Percentiles rank a stretch among this genome's conserved stretches.
Evolutionary conservation across 495 filamentous ascomycete genomes (phyloP).

Genomic region (Xylaria cubensis): DNA sequence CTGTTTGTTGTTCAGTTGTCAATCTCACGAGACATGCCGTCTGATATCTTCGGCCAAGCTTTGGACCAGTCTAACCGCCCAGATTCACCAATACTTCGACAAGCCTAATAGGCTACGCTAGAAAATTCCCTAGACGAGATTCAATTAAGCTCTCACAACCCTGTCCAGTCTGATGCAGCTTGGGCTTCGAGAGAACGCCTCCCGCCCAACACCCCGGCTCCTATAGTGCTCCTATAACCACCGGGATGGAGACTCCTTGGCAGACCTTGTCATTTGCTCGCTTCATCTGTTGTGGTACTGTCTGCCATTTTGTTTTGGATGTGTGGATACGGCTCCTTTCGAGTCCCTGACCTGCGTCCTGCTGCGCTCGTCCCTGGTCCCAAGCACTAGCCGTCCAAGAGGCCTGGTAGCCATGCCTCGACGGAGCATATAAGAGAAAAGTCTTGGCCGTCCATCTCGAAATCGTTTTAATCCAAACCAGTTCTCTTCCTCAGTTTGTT

Average conservation of each 20-base stretch:
- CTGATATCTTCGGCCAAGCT: slow-evolving; percentile 7
- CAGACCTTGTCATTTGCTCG: slow-evolving; percentile 44
- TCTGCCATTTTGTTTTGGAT: slow-evolving; percentile 53
- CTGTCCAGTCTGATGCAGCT: slow-evolving; percentile 28
- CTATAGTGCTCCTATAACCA: slow-evolving; percentile 21
- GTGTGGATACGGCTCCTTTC: slow-evolving; percentile 52
- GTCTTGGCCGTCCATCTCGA: slow-evolving; percentile 45
- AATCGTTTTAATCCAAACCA: slow-evolving; percentile 28
- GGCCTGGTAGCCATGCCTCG: slow-evolving; percentile 39
- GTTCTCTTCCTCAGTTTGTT: slow-evolving; percentile 36
- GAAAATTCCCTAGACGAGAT: slow-evolving; percentile 2
- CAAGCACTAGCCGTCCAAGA: slow-evolving; percentile 39
- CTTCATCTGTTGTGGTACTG: slow-evolving; percentile 28
- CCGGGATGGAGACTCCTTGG: slow-evolving; percentile 24
- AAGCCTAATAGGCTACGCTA: not conserved
- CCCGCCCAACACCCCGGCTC: slow-evolving; percentile 33
- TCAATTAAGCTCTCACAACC: slow-evolving; percentile 20
- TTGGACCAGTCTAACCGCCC: slow-evolving; percentile 4
- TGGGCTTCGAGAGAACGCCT: slow-evolving; percentile 29
- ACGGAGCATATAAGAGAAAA: slow-evolving; percentile 49
- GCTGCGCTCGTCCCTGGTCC: slow-evolving; percentile 36
- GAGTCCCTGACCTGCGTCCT: slow-evolving; percentile 32
- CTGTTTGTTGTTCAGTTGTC: not conserved
- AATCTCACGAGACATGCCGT: slow-evolving; percentile 4
- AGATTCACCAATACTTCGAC: not conserved